Evolutionary conservation across 1,284 basidiomycete genomes (phyloP), one percentile per base, ranked within the genome.

Genomic region (Cutaneotrichosporon cutaneum): DNA sequence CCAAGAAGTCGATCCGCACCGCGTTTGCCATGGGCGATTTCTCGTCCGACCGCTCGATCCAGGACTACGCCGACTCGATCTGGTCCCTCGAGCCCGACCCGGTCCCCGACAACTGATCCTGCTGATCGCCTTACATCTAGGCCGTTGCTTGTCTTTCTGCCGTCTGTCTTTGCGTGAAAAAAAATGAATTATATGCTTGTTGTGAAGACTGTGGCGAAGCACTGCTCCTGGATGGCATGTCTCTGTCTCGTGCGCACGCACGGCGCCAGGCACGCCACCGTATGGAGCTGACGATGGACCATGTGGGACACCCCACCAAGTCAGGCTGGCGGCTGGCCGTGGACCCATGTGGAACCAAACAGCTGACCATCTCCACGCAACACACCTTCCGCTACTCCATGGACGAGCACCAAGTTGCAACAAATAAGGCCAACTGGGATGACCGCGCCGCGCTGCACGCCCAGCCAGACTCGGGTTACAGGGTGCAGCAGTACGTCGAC

Each of bases 1-100:
- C 88, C 78, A 90, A 91, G 82, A 94, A 94, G 82, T 89, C 88
- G 32, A 94, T 94, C 77, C 80, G 85, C 56, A 93, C 90, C 5
- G 86, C 88, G 0, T 90, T 73, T 67, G 75, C 90, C 86, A 95
- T 94, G 92, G 92, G 92, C 78, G 92, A 93, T 76, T 95, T 95
- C 82, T 91, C 90, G 77, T 91, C 90, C 47, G 93, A 95, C 76
- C 85, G 93, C 60, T 90, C 90, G 3, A 93, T 94, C 72, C 86
- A 87, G 70, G 90, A 92, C 76, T 94, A 94, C 70, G 92, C 91
- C 11, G 81, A 81, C 71, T 79, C 78, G 60, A 76, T 77, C 60
- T 77, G 76, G 76, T 73, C 72, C 39, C 70, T 78, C 30, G 74
- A 73, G 61, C 65, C 72, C 22, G 72, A 71, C 58, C 65, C 68